Base-by-base conservation (phyloP, 169 alveolate genomes). In the Cryptosporidium viatorum region DNA sequence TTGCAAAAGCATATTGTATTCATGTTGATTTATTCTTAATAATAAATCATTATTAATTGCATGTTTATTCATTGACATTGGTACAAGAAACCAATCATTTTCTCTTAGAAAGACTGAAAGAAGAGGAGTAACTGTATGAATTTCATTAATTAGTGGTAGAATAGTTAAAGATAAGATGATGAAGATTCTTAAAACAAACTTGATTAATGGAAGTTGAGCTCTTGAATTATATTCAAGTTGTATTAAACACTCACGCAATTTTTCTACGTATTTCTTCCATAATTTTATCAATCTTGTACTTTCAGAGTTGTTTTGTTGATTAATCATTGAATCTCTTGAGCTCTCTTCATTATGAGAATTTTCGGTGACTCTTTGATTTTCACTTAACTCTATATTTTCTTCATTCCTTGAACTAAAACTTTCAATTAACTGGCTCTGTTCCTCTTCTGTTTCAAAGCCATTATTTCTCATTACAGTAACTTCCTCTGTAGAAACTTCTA, bases 121-220 rank as follows among this genome's bases (percentile, higher is more conserved):
- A 2, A 80, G 70, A n/a, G 89, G 89, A 41, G 70, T 43, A 16
- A 80, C 68, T 23, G 89, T 37, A 21, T 80, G 35, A 7, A 80
- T 26, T 37, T 80, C 89, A 26, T 80, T 80, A 33, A 80, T 80
- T 29, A 80, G 43, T 0, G 89, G 89, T 29, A 80, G 48, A 6
- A 80, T 23, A 21, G 89, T 80, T 12, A 80, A 45, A 14, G 75
- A 29, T 7, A 80, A 14, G 9, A 80, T 80, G 1, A 80, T 80
- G 55, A 80, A 80, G 5, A 80, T 29, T 39, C 75, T 80, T 26
- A 80, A 33, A 21, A 67, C 55, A 59, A 59, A 80, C 62, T 80
- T 80, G 18, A 80, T 62, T 43, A 43, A 14, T n/a, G 73, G 75
- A 60, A 62, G 68, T 41, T 80, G 89, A 23, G 26, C 39, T 55